These are phyloP conservation scores for Selaginella moellendorffii DNA, from an alignment of 75 land plant genomes.

Conservation along the genomic window DNA sequence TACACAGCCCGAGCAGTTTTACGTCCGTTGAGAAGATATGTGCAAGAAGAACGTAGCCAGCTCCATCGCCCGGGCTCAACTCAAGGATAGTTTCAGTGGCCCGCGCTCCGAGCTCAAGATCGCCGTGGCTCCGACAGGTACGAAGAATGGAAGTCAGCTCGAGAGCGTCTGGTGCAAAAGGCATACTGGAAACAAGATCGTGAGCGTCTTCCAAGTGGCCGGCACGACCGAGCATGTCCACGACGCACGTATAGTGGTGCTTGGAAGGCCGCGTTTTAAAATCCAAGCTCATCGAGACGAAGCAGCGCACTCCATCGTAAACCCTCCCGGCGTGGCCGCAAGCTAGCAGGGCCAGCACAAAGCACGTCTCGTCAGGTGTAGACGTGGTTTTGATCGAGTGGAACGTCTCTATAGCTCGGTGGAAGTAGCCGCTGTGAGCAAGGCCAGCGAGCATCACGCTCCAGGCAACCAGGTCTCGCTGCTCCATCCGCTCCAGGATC, in stretches of 20 bases:
- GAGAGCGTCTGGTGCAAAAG: neutral
- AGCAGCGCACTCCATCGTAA: neutral
- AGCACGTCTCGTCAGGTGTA: too few species aligned
- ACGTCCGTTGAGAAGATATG: neutral
- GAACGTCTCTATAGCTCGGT: too few species aligned
- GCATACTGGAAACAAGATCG: neutral
- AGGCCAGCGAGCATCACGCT: too few species aligned
- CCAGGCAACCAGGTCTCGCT: too few species aligned
- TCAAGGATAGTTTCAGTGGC: too few species aligned
- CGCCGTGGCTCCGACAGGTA: neutral
- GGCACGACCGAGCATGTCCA: slow-evolving; percentile 3
- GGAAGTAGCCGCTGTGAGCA: too few species aligned
- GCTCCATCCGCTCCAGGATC: too few species aligned
- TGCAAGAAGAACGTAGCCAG: too few species aligned
- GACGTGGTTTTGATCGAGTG: too few species aligned
- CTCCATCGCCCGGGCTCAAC: too few species aligned
- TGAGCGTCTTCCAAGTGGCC: slow-evolving; percentile 1
- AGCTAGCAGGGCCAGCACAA: too few species aligned
- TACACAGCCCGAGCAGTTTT: neutral
- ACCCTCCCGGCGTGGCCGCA: slow-evolving; percentile 4
- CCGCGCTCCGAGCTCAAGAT: slow-evolving; percentile 4
- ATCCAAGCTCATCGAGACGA: neutral
- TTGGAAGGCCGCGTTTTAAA: neutral
- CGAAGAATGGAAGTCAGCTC: neutral
- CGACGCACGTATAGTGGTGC: slow-evolving; percentile 6